Base-by-base conservation (phyloP, 148 eudicot genomes). In the Vaccinium darrowii region DNA sequence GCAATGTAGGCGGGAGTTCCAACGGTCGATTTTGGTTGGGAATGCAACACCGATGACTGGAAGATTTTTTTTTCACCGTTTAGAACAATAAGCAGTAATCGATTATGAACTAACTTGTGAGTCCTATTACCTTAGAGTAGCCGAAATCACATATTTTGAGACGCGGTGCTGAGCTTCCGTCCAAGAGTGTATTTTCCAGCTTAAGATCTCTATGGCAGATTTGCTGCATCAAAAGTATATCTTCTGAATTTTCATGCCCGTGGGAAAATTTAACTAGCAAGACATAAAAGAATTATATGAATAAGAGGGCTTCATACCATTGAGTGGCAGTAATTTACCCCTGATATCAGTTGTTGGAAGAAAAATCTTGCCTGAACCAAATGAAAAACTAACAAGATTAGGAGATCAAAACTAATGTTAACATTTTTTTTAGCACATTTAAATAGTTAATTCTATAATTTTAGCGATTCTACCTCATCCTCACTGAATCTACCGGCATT, bases 91-190 rank as follows among this genome's bases (percentile, higher is more conserved):
- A 43, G 47, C 47, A n/a, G 69, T n/a, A 25, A 63, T 57, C 58
- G 21, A 14, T 57, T 57, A 8, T 21, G 27, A 63, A 23, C 16
- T 11, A 57, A 9, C 53, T 9, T 63, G 54, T 58, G 36, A 16
- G 60, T 50, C 18, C 16, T 43, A 30, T 73, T 58, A 88, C 95
- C 95, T 93, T 93, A 11, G 95, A 91, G 88, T 93, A 91, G 3
- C 95, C 94, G 79, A 93, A 93, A 84, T 93, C 95, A 50, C 95
- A 93, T 82, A 93, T 93, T 87, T 93, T 93, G 79, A 91, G 88
- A 12, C 91, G 94, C 0, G 95, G 95, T 7, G 94, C 90, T 8
- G 90, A 30, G 85, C 95, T 93, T 60, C 93, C 95, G 72, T 93
- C 94, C 79, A 93, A 74, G 13, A 93, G 88, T 58, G 93, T 93